Evolutionary conservation across 495 filamentous ascomycete genomes (phyloP), one percentile per base, ranked within the genome.

Genomic region (Penicillium tannophilum): DNA sequence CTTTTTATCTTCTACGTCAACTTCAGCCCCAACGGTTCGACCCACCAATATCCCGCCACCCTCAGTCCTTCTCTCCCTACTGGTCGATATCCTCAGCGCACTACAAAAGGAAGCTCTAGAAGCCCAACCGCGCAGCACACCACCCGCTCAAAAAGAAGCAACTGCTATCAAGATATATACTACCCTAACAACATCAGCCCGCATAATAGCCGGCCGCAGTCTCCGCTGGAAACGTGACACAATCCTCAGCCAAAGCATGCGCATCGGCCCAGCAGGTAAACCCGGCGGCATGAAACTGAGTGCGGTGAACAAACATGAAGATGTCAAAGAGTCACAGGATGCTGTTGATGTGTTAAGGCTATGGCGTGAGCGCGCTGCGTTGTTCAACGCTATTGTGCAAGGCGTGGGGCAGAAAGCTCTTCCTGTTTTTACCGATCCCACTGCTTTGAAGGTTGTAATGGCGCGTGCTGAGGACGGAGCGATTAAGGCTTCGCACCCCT

Each of bases 21-120:
- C 51, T 31, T 35, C 68, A 55, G 52, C 62, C 17, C 61, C 76
- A 49, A 63, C 36, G 8, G 66, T 80, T 35, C 90, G 91, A 6
- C 92, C 92, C 54, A 90, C 88, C 9, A 96, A 96, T 70, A 85
- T 97, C 4, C 93, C 94, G 19, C 92, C 94, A 2, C 95, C 95
- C 8, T 88, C 89, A 16, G 77, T 94, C 47, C 76, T 98, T 6
- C 79, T 98, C 24, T 81, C 90, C 36, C 69, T 91, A 10, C 90
- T 97, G 66, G 83, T 89, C 26, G 71, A 79, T 12, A 68, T 91
- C 6, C 81, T 94, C 59, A 78, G 85, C 20, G 63, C 65, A 39
- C 69, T 81, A 10, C 73, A 73, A 17, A 68, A 75, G 50, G 78
- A 74, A 31, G 70, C 68, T 14, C 63, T 73, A 31, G 56, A 58